A percentile compares a stretch with the other conserved stretches of the same genome.
phyloP scores from a whole-genome alignment of 2,329 filamentous ascomycete genomes.

The Fusarium cicatricum region DNA sequence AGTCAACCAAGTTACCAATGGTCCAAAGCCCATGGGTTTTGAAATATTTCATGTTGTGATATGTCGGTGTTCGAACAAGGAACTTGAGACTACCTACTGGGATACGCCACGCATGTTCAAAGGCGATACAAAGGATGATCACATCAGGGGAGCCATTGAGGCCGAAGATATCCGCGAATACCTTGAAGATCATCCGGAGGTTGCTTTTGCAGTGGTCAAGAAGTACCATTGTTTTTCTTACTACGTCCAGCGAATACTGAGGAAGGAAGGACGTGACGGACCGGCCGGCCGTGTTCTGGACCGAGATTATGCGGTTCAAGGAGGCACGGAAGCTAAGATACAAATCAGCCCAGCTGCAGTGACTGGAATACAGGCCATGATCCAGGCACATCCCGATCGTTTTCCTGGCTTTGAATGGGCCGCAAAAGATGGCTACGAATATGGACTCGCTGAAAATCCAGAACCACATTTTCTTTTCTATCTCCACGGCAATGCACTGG shows the following conservation, averaged over 20 bases:
- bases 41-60: neutral
- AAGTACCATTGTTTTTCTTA: neutral
- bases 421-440: too few species aligned
- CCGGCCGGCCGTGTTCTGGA: too few species aligned
- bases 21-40: neutral
- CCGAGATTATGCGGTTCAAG: too few species aligned
- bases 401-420: neutral
- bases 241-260: too few species aligned
- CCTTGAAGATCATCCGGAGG: neutral
- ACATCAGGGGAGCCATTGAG: slow-evolving; percentile 3
- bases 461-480: slow-evolving; percentile 4
- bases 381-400: neutral
- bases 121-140: slow-evolving; percentile 1
- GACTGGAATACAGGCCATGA: neutral
- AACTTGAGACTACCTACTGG: neutral
- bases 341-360: too few species aligned
- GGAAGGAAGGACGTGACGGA: too few species aligned
- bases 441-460: neutral
- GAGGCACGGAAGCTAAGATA: too few species aligned
- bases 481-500: neutral
- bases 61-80: too few species aligned
- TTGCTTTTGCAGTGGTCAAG: slow-evolving; percentile 1
- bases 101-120: slow-evolving; percentile 14
- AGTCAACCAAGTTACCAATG: neutral
- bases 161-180: neutral